These are phyloP conservation scores for Xerocomellus dryophilus DNA, from an alignment of 768 basidiomycete species.

Conservation along the genomic window DNA sequence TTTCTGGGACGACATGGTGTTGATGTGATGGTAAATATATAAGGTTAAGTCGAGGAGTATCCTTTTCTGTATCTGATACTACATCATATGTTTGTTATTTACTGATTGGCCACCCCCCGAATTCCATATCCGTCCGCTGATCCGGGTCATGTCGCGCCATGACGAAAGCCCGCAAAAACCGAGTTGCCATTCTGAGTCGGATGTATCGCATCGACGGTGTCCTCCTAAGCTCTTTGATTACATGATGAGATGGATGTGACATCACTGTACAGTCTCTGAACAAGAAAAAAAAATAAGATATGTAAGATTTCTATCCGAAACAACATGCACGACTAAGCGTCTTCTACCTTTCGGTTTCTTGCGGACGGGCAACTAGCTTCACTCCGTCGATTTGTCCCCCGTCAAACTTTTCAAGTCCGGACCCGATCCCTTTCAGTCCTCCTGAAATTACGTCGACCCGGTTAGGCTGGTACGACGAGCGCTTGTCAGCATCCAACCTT, in stretches of 20 bases:
- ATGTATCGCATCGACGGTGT: conserved; percentile 33
- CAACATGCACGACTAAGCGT: conserved; percentile 16
- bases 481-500: neutral
- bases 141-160: conserved; percentile 30
- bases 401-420: conserved; percentile 42
- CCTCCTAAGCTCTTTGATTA: conserved; percentile 26
- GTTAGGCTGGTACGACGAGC: conserved; percentile 37
- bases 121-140: conserved; percentile 27
- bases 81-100: conserved; percentile 25
- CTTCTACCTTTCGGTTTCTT: conserved; percentile 41
- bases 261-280: conserved; percentile 24
- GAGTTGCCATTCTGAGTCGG: conserved; percentile 30
- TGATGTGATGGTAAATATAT: conserved; percentile 6
- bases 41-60: conserved; percentile 2
- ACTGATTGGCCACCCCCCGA: conserved; percentile 30
- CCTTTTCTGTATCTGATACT: conserved; percentile 9
- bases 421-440: conserved; percentile 42
- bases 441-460: conserved; percentile 39
- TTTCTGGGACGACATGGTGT: conserved; percentile 22
- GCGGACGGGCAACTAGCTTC: conserved; percentile 44
- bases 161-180: conserved; percentile 30
- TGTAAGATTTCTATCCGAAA: conserved; percentile 26
- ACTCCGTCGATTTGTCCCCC: conserved; percentile 41
- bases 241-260: conserved; percentile 15
- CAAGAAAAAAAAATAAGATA: conserved; percentile 10